These are phyloP conservation scores for Echites panduratus DNA, from an alignment of 257 asterid genomes.

Conservation along the genomic window DNA sequence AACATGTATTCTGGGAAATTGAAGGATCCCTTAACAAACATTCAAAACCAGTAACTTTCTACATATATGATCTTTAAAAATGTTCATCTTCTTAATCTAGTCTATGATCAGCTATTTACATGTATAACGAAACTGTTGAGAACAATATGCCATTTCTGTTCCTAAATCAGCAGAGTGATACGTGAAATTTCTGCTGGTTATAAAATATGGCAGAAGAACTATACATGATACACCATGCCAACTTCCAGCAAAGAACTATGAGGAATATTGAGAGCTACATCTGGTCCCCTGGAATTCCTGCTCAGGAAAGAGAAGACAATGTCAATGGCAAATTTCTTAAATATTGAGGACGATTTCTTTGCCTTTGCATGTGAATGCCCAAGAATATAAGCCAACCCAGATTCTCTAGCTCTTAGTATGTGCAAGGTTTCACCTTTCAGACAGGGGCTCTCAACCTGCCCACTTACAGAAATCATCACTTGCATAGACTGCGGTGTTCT, in stretches of 20 bases:
- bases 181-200: not conserved
- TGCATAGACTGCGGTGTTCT: not conserved
- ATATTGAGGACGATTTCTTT: conserved; percentile 26
- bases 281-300: conserved; percentile 35
- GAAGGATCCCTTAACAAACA: too few species aligned
- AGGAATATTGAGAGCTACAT: conserved; percentile 33
- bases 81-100: not conserved
- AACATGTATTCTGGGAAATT: not conserved
- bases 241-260: conserved; percentile 34
- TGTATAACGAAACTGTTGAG: not conserved
- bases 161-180: not conserved
- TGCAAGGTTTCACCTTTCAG: conserved; percentile 23
- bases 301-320: conserved; percentile 29
- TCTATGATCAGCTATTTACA: not conserved
- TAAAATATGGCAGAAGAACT: not conserved
- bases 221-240: conserved; percentile 37
- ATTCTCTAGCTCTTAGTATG: conserved; percentile 33
- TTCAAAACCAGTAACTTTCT: not conserved
- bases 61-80: not conserved
- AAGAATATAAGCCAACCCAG: conserved; percentile 36
- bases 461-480: conserved; percentile 6
- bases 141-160: too few species aligned
- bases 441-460: not conserved
- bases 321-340: conserved; percentile 35
- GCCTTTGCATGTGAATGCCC: conserved; percentile 37